Percentiles rank a stretch among this genome's conserved stretches.
Evolutionary conservation across 495 filamentous ascomycete species (phyloP).

Genomic region (Hypoxylon crocopeplum): DNA sequence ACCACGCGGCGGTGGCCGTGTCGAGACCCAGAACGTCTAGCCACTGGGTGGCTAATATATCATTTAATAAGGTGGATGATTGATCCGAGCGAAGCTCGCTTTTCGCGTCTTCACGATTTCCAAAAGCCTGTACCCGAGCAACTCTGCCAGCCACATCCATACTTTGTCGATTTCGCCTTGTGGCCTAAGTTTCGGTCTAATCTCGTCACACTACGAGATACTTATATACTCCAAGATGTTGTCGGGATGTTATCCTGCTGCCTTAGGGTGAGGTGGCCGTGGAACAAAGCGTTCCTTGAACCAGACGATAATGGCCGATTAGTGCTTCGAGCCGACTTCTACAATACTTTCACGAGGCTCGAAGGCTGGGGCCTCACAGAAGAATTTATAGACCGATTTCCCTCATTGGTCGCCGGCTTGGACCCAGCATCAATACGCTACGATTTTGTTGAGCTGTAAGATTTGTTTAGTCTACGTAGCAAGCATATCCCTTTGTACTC

Average conservation of each 20-base stretch:
- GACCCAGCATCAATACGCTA: not conserved
- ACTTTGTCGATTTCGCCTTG: not conserved
- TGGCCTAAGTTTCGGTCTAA: not conserved
- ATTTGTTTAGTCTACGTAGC: too few relatives aligned
- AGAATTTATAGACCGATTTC: not conserved
- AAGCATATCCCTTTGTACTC: too few relatives aligned
- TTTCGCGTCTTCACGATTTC: not conserved
- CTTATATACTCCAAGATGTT: not conserved
- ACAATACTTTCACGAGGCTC: conserved; percentile 1
- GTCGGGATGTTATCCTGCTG: not conserved
- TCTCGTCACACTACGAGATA: not conserved
- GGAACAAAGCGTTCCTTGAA: not conserved
- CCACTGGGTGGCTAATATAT: not conserved
- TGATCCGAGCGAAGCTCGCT: not conserved
- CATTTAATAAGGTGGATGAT: not conserved
- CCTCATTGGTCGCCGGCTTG: not conserved
- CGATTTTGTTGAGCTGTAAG: not conserved
- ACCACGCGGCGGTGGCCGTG: conserved; percentile 1
- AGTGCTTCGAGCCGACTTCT: not conserved
- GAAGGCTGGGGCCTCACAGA: conserved; percentile 6
- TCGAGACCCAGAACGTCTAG: conserved; percentile 5
- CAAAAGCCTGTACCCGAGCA: conserved; percentile 4
- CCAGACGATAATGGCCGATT: not conserved
- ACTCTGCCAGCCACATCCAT: conserved; percentile 1
- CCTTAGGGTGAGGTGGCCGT: conserved; percentile 6